Evolutionary conservation across 257 asterid genomes (phyloP).

Genomic region (Catharanthus roseus): DNA sequence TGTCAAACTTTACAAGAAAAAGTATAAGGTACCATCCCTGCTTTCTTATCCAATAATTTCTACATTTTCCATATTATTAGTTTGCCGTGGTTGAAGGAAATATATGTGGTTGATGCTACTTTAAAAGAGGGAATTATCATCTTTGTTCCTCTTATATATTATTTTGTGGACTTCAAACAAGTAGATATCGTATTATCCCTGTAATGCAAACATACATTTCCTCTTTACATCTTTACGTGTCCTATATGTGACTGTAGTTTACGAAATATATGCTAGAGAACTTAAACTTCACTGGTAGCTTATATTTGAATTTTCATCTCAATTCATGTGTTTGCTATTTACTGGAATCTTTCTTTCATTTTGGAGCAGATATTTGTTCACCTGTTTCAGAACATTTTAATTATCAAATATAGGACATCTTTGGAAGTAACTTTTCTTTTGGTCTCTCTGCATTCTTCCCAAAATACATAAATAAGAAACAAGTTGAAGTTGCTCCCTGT

Average conservation of each 20-base stretch:
- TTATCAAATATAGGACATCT: no score
- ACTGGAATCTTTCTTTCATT: not conserved
- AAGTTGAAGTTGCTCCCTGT: not conserved
- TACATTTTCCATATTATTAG: not conserved
- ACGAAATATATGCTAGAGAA: not conserved
- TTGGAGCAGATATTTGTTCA: not conserved
- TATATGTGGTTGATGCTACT: not conserved
- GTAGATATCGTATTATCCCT: not conserved
- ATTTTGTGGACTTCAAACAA: not conserved
- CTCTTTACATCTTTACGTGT: not conserved
- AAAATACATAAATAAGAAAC: not conserved
- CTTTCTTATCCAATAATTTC: not conserved
- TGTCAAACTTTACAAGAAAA: conserved; percentile 25
- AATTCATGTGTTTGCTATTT: not conserved
- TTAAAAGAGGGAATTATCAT: not conserved
- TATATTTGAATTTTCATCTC: no score
- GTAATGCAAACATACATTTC: no score
- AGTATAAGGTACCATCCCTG: conserved; percentile 32
- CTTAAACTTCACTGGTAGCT: not conserved
- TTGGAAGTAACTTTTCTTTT: no score
- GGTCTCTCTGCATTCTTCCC: not conserved
- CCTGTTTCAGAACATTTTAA: not conserved
- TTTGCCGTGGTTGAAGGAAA: not conserved
- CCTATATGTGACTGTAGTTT: not conserved
- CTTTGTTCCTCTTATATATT: not conserved